Percentiles rank a stretch among this genome's conserved stretches.
These are phyloP conservation scores for Colletotrichum godetiae DNA, from an alignment of 2,329 filamentous ascomycete species.

Conservation along the genomic window DNA sequence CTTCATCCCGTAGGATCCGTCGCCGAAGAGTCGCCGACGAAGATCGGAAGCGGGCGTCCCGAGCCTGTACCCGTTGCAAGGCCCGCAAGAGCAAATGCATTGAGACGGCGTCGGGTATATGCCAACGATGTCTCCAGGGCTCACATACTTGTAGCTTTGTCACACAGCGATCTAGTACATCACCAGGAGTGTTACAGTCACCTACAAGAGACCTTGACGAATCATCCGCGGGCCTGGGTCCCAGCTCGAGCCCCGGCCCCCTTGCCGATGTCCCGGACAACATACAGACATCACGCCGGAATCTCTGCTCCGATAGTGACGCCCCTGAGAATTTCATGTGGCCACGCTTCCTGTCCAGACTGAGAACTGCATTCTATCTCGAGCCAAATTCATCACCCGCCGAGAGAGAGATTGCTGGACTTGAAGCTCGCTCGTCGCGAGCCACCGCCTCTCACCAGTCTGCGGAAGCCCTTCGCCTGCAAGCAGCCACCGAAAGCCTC, in stretches of 20 bases:
- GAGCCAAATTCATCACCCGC: background rate
- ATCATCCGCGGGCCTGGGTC: no score
- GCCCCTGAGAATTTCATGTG: background rate
- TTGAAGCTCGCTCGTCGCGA: background rate
- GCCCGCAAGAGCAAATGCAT: slow-evolving; percentile 48
- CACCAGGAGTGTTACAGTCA: no score
- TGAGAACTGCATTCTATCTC: background rate
- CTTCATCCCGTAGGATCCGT: no score
- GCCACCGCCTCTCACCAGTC: background rate
- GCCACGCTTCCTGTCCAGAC: background rate
- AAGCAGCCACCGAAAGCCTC: background rate
- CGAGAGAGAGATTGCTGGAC: background rate
- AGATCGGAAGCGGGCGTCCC: slow-evolving; percentile 45
- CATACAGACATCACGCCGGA: background rate
- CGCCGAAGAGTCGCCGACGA: slow-evolving; percentile 42
- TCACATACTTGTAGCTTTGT: slow-evolving; percentile 24
- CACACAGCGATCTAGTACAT: no score
- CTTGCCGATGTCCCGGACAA: background rate
- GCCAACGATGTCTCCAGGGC: slow-evolving; percentile 42
- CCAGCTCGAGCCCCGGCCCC: slow-evolving; percentile 22
- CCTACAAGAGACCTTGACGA: no score
- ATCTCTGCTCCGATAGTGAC: background rate
- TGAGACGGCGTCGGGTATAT: slow-evolving; percentile 41
- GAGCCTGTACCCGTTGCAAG: slow-evolving; percentile 49
- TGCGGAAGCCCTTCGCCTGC: background rate